Base-by-base conservation (phyloP, 75 land plant genomes). In the Pinus albicaulis region DNA sequence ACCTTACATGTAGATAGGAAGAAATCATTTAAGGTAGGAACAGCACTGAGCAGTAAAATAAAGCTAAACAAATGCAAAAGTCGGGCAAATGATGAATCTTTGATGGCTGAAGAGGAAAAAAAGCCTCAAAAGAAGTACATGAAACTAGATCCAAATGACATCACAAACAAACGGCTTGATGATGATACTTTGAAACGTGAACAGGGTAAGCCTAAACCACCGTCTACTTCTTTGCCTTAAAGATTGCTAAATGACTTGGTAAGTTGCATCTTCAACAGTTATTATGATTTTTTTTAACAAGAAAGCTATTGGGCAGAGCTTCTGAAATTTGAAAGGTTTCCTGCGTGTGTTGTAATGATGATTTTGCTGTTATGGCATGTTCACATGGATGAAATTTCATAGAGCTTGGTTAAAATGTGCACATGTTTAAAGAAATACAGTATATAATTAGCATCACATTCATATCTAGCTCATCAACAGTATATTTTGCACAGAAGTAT, bases 101-200 rank as follows among this genome's bases (percentile, higher is more conserved):
- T 66, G 71, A n/a, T 44, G 48, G 60, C n/a, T 48, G 74, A 55
- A 55, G 34, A n/a, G 24, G 17, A 24, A 48, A 72, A 72, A 16
- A 90, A 74, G 83, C 86, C 64, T 28, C 83, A 63, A 52, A 86
- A 83, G 79, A 76, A 79, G 24, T 76, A 76, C 25, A 86, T 91
- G 77, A 77, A 82, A 52, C 71, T 86, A 69, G 82, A 90, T 80
- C 92, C 88, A 52, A n/a, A 77, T 79, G 98, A 94, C 77, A 81
- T 84, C 23, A 83, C 98, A 62, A 88, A 88, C 63, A 94, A 94
- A 76, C 78, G 95, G 48, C 57, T 92, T 20, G 90, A 85, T 77
- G 95, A 92, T 58, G 80, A 41, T 44, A 26, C 75, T 44, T 22
- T 34, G 15, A 55, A 41, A 26, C 48, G 28, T 31, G n/a, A 79